Evolutionary conservation across 2,329 filamentous ascomycete genomes (phyloP), one percentile per base, ranked within the genome.

Genomic region (Chaetomium globosum): DNA sequence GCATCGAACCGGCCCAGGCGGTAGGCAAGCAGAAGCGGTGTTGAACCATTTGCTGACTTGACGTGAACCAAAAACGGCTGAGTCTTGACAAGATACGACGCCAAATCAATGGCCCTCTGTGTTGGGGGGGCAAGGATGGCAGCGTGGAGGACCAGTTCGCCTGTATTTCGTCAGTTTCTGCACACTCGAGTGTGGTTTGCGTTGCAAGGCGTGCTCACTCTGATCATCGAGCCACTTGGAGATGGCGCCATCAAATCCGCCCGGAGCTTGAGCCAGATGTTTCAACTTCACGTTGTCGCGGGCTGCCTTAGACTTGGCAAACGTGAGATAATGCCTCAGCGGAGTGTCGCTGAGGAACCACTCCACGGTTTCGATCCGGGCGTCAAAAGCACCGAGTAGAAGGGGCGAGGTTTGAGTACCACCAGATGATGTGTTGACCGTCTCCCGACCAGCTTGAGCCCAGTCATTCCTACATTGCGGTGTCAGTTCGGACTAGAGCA

Each of bases 281-380:
- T 86, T 83, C 56, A 94, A 76, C 48, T 85, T 81, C 59, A 82
- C 76, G 67, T 94, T 88, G 28, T 87, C 80, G 66, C 80, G 81
- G 62, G 90, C 84, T 1, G 79, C 75, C 68, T 87, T 83, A 0
- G 87, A 83, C 67, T 80, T 79, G 48, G 80, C 82, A 73, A 93
- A 95, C 54, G 91, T 85, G 30, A 82, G 76, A 72, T 95, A 95
- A 61, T 85, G 80, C 31, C 87, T 82, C 69, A 85, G 77, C 0
- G 92, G 90, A 0, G 85, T 83, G 67, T 91, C 89, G 64, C 89
- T 87, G 63, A 92, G 76, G 74, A 94, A 91, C 86, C 90, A 96
- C 72, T 95, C 87, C 0, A 92, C 85, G 21, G 83, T 83, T 48
- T 89, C 84, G n/a, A 94, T 74, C 23, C 81, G 89, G 3, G 87